A percentile compares a stretch with the other conserved stretches of the same genome.
These are phyloP conservation scores for Termitomyces sp. DNA, from an alignment of 768 basidiomycete genomes.

Conservation along the genomic window DNA sequence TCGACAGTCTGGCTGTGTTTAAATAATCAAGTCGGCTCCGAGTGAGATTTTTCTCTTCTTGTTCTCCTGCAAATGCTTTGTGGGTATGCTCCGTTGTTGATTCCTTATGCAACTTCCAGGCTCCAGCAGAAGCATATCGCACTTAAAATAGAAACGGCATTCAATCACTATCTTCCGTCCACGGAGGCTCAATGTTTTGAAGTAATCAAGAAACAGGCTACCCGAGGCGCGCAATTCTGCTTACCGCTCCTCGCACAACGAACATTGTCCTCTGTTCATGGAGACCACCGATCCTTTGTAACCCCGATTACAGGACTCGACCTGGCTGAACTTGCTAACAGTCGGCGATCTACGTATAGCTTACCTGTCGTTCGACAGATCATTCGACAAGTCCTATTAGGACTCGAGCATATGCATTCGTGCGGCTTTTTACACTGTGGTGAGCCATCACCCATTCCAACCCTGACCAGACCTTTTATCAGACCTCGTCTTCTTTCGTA, in stretches of 20 bases:
- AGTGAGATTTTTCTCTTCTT: background rate
- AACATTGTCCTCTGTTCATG: background rate
- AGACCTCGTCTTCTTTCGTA: background rate
- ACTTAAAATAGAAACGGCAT: background rate
- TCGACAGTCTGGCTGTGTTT: background rate
- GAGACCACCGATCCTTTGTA: background rate
- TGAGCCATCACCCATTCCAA: background rate
- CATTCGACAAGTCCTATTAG: background rate
- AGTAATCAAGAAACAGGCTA: background rate
- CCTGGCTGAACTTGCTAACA: background rate
- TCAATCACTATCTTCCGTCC: background rate
- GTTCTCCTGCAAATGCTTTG: background rate
- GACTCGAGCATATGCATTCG: background rate
- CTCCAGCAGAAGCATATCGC: background rate
- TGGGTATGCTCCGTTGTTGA: background rate
- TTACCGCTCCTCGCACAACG: background rate
- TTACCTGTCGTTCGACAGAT: background rate
- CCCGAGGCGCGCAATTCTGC: background rate
- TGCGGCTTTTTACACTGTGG: background rate
- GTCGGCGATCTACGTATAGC: background rate
- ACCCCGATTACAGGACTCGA: background rate
- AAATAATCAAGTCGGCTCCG: background rate
- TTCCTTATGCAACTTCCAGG: background rate
- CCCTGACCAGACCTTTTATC: background rate
- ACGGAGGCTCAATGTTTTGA: background rate